Base-by-base conservation (phyloP, 169 alveolate genomes). In the Plasmodium gallinaceum region DNA sequence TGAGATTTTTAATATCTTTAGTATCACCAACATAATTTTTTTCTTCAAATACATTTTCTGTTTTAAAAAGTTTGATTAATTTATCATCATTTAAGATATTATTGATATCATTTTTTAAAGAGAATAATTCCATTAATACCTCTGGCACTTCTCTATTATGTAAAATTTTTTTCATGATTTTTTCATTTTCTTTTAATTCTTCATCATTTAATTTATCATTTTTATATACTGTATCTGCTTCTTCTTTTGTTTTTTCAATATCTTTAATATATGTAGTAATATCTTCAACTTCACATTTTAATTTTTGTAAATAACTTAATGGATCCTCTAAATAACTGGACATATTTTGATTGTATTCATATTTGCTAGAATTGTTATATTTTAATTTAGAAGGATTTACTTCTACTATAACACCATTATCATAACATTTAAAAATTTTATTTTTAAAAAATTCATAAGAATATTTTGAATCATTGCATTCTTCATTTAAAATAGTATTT, bases 281-380 rank as follows among this genome's bases (percentile, higher is more conserved):
- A 61, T 83, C 91, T 20, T 83, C 91, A 14, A 83, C 72, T 83
- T 83, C 91, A 45, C 91, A 83, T 32, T 83, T 83, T 52, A 83
- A 83, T 42, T 83, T 83, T 66, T 83, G 80, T 60, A 83, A 51
- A 83, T 83, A 83, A 51, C 60, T 20, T 46, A 83, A 32, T 32
- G 91, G 91, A 72, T 83, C 91, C 6, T 66, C 57, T 65, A 57
- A 58, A 83, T 68, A 57, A 16, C 69, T 54, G 2, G 39, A 18
- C 85, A 66, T 32, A 3, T 69, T 69, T 8, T 83, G 32, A 57
- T 57, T 61, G 39, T 83, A 83, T 54, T 83, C 91, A 83, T 61
- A 83, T 9, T 83, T 26, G 14, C 26, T 83, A 7, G 91, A 58
- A 39, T 83, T 58, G 45, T 83, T 83, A 32, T 83, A 83, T 51